A percentile compares a stretch with the other conserved stretches of the same genome.
These are phyloP conservation scores for Dittrichia graveolens DNA, from an alignment of 129 eudicot species.

Conservation along the genomic window DNA sequence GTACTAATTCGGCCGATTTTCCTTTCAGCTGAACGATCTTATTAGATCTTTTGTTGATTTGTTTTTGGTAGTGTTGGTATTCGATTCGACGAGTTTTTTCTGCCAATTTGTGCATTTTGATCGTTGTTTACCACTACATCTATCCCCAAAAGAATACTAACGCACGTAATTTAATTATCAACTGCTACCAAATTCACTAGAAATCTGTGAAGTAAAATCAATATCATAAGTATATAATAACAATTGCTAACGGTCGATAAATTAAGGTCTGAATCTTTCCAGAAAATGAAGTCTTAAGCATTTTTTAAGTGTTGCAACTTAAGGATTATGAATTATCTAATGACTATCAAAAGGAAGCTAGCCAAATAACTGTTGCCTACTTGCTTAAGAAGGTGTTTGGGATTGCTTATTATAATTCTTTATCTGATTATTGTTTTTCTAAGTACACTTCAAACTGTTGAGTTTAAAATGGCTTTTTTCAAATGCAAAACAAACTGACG, in stretches of 20 bases:
- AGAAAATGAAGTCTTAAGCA: not conserved
- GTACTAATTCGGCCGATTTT: conserved; percentile 31
- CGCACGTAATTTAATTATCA: conserved; percentile 7
- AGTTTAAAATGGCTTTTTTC: too few species aligned
- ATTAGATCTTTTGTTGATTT: conserved; percentile 25
- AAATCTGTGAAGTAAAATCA: not conserved
- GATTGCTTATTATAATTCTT: not conserved
- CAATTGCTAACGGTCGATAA: conserved; percentile 14
- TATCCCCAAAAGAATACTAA: too few species aligned
- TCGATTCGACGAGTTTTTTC: not conserved
- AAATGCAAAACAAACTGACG: too few species aligned
- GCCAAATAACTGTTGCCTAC: conserved; percentile 5
- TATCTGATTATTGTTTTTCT: not conserved
- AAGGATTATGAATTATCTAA: not conserved
- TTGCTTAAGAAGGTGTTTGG: not conserved
- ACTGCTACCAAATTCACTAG: not conserved
- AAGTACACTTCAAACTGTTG: too few species aligned
- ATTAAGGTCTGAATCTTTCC: conserved; percentile 13
- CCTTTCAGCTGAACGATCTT: not conserved
- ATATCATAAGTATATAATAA: not conserved
- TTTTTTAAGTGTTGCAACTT: conserved; percentile 1
- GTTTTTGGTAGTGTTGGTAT: not conserved
- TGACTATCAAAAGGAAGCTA: not conserved
- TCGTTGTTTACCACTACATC: not conserved
- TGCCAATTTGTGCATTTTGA: not conserved